These are phyloP conservation scores for Saprolegnia parasitica DNA, from an alignment of 352 stramenopile species.

Conservation along the genomic window DNA sequence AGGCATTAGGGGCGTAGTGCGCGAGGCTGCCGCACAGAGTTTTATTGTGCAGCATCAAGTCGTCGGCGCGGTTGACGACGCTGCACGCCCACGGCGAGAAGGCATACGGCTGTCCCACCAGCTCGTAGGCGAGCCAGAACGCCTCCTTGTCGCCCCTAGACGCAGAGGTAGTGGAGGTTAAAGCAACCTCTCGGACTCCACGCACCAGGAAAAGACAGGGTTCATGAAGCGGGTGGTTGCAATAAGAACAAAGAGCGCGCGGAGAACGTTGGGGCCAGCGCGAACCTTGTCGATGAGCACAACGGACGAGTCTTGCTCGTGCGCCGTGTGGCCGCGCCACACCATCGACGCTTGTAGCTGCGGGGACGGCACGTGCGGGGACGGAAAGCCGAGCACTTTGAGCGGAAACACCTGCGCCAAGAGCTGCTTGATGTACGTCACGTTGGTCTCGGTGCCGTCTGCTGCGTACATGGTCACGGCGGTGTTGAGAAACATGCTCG, in stretches of 20 bases:
- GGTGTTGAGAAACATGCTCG: slow-evolving; percentile 33
- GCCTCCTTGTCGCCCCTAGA: slow-evolving; percentile 32
- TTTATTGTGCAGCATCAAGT: slow-evolving; percentile 25
- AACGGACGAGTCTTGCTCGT: slow-evolving; percentile 33
- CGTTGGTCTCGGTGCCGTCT: neutral
- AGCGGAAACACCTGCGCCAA: neutral
- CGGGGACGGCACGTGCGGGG: slow-evolving; percentile 11
- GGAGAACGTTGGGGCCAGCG: neutral
- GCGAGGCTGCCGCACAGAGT: slow-evolving; percentile 31
- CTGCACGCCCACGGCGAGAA: slow-evolving; percentile 30
- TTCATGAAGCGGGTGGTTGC: neutral
- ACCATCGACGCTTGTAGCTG: slow-evolving; percentile 23
- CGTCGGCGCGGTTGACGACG: slow-evolving; percentile 28
- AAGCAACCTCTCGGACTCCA: neutral
- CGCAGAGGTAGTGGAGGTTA: slow-evolving; percentile 7
- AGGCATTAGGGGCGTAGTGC: slow-evolving; percentile 23
- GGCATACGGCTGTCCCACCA: slow-evolving; percentile 22
- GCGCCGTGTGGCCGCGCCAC: slow-evolving; percentile 15
- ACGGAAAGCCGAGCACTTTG: neutral
- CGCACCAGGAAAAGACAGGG: neutral
- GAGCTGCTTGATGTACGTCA: neutral
- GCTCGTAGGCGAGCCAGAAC: slow-evolving; percentile 31
- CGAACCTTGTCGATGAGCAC: slow-evolving; percentile 30
- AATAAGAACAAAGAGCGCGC: slow-evolving; percentile 1
- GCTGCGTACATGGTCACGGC: neutral